Conservation (phyloP, 1,284 basidiomycete genomes). For the Chondrostereum purpureum region DNA sequence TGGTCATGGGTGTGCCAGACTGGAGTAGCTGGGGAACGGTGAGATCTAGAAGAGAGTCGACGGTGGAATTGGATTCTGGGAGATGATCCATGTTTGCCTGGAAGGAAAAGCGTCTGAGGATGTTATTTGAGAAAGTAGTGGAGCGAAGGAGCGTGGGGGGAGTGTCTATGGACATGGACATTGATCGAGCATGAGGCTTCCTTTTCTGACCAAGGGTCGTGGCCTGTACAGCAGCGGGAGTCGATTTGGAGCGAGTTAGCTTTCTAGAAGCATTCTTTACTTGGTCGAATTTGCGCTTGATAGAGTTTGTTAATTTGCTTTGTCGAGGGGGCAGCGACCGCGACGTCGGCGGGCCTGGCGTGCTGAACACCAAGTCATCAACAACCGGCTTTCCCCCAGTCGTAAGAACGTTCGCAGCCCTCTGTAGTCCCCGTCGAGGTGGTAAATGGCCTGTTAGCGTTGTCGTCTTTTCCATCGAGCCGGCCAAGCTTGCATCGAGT, state of each 20-base stretch:
- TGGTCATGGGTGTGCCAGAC: slow-evolving; percentile 72
- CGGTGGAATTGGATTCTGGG: slow-evolving; percentile 13
- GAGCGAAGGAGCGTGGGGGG: not conserved
- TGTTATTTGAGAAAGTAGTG: not conserved
- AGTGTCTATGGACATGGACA: not conserved
- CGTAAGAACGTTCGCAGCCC: slow-evolving; percentile 5
- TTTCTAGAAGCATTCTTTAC: not conserved
- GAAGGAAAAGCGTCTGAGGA: not conserved
- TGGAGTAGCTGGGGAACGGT: slow-evolving; percentile 48
- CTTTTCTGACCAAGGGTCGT: not conserved
- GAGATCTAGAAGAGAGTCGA: slow-evolving; percentile 20
- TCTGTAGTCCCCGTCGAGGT: not conserved
- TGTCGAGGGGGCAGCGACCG: not conserved
- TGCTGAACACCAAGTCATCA: slow-evolving; percentile 6
- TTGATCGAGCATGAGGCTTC: not conserved
- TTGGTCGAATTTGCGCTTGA: slow-evolving; percentile 7
- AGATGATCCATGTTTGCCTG: slow-evolving; percentile 1
- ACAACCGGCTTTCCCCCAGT: slow-evolving; percentile 6
- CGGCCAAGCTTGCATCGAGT: not conserved
- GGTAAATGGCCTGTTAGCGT: not conserved
- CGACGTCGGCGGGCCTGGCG: not conserved
- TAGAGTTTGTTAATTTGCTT: slow-evolving; percentile 6
- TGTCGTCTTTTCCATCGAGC: not conserved
- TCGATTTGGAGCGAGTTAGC: slow-evolving; percentile 3
- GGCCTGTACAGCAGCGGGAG: not conserved